Percentiles rank a stretch among this genome's conserved stretches.
Evolutionary conservation across 345 rosid species (phyloP).

Genomic region (Nephelium lappaceum): DNA sequence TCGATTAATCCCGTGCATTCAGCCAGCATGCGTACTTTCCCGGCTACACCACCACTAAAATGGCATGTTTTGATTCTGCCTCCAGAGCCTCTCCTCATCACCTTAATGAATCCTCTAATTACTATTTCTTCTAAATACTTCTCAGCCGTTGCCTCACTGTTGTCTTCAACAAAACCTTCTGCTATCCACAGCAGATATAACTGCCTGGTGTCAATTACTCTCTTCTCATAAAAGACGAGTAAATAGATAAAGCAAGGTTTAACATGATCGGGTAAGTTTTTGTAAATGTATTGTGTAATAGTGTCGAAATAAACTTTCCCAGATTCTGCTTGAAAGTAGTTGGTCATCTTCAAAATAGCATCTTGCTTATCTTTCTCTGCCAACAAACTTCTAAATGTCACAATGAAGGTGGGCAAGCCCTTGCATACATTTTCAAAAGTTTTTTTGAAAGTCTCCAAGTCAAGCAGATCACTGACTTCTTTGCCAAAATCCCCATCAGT

Average conservation of each 20-base stretch:
- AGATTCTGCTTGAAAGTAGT: no score
- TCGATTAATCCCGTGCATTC: neutral
- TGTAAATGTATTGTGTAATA: no score
- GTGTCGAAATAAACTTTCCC: no score
- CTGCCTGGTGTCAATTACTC: neutral
- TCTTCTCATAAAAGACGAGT: neutral
- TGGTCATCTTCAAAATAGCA: no score
- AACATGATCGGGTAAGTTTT: neutral
- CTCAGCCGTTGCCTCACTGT: constrained; percentile 2
- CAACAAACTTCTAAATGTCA: no score
- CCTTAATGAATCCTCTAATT: neutral
- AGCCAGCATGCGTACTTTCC: neutral
- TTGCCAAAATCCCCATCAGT: no score
- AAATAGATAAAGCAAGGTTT: neutral
- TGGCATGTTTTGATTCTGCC: neutral
- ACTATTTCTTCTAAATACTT: neutral
- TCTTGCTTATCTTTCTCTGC: no score
- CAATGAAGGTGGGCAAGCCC: no score
- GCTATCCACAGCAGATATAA: constrained; percentile 16
- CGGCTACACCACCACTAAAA: neutral
- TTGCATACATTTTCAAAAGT: no score
- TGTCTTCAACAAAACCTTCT: constrained; percentile 2
- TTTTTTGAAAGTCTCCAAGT: no score
- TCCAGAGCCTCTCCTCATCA: neutral
- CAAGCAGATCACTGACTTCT: no score